A percentile compares a stretch with the other conserved stretches of the same genome.
Conservation (phyloP, 768 basidiomycete species). For the Russula sp. region DNA sequence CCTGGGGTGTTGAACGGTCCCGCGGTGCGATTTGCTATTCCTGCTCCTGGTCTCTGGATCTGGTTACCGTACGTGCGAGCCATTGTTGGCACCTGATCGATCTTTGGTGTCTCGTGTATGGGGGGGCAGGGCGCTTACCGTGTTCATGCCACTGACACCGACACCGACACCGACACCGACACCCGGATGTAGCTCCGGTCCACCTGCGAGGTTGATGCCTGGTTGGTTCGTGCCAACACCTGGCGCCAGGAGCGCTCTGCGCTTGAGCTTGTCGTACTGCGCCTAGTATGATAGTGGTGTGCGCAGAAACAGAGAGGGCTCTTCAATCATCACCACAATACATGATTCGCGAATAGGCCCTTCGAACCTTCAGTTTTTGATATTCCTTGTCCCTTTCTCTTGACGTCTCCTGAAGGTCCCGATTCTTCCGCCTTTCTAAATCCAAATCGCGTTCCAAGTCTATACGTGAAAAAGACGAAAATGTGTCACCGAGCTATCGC, state of each 20-base stretch:
- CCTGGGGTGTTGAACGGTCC: slow-evolving; percentile 13
- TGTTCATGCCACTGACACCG: slow-evolving; percentile 7
- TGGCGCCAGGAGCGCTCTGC: slow-evolving; percentile 63
- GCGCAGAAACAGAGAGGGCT: background rate
- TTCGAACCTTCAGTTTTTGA: slow-evolving; percentile 72
- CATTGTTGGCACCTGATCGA: background rate
- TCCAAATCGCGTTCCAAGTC: slow-evolving; percentile 81
- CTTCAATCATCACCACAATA: background rate
- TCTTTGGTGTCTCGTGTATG: background rate
- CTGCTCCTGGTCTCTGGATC: slow-evolving; percentile 19
- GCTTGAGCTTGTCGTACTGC: slow-evolving; percentile 80
- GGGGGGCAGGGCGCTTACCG: slow-evolving; percentile 1
- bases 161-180: slow-evolving; percentile 8
- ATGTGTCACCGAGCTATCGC: slow-evolving; percentile 42
- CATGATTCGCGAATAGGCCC: background rate
- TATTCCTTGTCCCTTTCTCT: slow-evolving; percentile 84
- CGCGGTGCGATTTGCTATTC: slow-evolving; percentile 7
- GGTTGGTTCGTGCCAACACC: slow-evolving; percentile 14
- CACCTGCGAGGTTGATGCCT: slow-evolving; percentile 16
- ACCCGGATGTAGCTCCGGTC: slow-evolving; percentile 8
- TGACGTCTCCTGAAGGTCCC: slow-evolving; percentile 69
- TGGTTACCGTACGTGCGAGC: background rate
- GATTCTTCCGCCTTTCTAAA: slow-evolving; percentile 67
- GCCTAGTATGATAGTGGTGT: slow-evolving; percentile 45
- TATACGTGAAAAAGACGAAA: slow-evolving; percentile 34